Evolutionary conservation across 371 early-diverging fungal species (phyloP), one percentile per base, ranked within the genome.

Genomic region (Mucor irregularis): DNA sequence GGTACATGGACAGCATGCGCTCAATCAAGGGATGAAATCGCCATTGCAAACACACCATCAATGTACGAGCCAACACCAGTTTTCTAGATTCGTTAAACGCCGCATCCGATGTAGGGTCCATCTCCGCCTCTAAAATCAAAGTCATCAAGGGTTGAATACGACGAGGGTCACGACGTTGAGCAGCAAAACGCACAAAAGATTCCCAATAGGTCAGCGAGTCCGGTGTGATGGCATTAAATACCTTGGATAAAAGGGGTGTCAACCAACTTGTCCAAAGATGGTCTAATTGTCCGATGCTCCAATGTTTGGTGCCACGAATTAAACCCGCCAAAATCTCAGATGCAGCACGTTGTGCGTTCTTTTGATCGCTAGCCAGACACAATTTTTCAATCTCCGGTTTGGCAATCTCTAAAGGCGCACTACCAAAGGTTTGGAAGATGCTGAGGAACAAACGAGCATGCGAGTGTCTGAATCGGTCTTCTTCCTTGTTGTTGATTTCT

Each of bases 271-370:
- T 44, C 92, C 92, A 92, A 30, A 91, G 46, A 0, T 44, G 45
- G 5, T 66, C 64, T 14, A 67, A 51, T 49, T 80, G 74, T 0
- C 48, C 45, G 6, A 63, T 42, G 5, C 62, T 60, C 95, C 95
- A 96, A 60, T 95, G 91, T 61, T 92, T 94, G 24, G 84, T 82
- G 1, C 95, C 96, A 16, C 92, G 87, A 29, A 96, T 68, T 24
- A 94, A 29, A 7, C 96, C 96, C 10, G 79, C 85, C 2, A 90
- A 45, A 9, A 94, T 58, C 56, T 95, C 96, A 3, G 91, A 73
- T 0, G 84, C 89, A 0, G 93, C 89, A 19, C 93, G 76, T 61
- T 95, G 96, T 9, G 85, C 67, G 40, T 83, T 83, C 58, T 85
- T 89, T 47, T 90, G 87, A 45, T 87, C 88, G 1, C 73, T 49